Evolutionary conservation across 306 rosid genomes (phyloP).

Genomic region (Cucurbita argyrosperma): DNA sequence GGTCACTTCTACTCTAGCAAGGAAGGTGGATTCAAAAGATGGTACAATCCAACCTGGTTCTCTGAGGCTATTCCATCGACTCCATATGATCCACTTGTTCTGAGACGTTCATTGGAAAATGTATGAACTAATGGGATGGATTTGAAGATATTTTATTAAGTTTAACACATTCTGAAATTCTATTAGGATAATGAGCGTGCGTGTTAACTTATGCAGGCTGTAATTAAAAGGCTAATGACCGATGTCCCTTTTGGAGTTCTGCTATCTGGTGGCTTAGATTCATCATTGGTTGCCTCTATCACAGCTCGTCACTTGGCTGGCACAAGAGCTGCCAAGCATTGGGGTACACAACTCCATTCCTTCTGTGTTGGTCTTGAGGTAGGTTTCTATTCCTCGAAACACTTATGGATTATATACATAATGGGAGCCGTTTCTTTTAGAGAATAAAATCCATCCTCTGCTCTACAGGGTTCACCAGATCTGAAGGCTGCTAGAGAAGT

Average conservation of each 20-base stretch:
- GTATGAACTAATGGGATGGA: slow-evolving; percentile 19
- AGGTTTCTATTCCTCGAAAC: neutral
- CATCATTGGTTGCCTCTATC: slow-evolving; percentile 89
- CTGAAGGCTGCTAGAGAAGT: slow-evolving; percentile 91
- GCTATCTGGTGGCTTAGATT: slow-evolving; percentile 86
- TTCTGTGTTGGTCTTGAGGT: slow-evolving; percentile 95
- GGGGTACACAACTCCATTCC: slow-evolving; percentile 89
- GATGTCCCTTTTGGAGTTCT: slow-evolving; percentile 97
- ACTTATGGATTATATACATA: neutral
- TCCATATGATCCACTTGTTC: slow-evolving; percentile 76
- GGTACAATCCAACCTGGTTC: slow-evolving; percentile 95
- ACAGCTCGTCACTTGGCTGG: slow-evolving; percentile 74
- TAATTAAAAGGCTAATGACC: slow-evolving; percentile 84
- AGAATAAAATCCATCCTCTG: neutral
- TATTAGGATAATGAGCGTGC: neutral
- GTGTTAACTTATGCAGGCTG: slow-evolving; percentile 40
- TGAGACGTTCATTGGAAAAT: slow-evolving; percentile 62
- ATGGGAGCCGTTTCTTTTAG: neutral
- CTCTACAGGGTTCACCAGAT: slow-evolving; percentile 86
- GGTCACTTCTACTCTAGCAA: slow-evolving; percentile 93
- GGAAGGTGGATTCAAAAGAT: slow-evolving; percentile 47
- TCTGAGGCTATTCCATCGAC: slow-evolving; percentile 65
- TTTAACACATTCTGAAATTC: neutral
- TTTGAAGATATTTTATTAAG: neutral
- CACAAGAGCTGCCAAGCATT: slow-evolving; percentile 75